These are phyloP conservation scores for Syzygium oleosum DNA, from an alignment of 345 rosid species.

Conservation along the genomic window DNA sequence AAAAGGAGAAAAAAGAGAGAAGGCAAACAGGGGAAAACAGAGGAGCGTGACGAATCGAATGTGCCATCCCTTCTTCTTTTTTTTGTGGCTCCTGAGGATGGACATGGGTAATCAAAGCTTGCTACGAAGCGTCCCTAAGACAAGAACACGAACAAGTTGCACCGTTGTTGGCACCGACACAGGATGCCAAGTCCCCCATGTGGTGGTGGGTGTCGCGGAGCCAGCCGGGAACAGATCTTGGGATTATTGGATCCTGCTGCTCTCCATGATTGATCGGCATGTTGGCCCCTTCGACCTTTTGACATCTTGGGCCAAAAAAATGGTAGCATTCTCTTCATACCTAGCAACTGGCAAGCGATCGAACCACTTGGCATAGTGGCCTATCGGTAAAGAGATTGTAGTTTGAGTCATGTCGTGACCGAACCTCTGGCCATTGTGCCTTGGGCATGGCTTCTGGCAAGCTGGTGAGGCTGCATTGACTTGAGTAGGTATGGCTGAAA, in stretches of 20 bases:
- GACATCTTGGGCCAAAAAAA: no score
- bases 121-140: not conserved
- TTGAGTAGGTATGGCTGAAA: no score
- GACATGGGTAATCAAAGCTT: not conserved
- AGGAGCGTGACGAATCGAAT: not conserved
- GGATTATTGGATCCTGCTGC: not conserved
- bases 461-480: not conserved
- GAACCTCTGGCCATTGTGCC: not conserved
- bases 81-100: not conserved
- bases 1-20: not conserved
- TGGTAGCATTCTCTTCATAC: no score
- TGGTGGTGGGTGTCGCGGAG: not conserved
- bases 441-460: not conserved
- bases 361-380: not conserved
- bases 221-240: not conserved
- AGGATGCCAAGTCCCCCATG: not conserved
- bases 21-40: not conserved
- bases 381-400: accelerated
- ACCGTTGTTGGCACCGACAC: not conserved
- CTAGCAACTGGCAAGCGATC: no score
- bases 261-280: not conserved
- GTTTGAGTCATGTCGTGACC: not conserved
- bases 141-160: not conserved
- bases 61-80: not conserved
- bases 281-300: not conserved